A percentile compares a stretch with the other conserved stretches of the same genome.
Evolutionary conservation across 2,329 filamentous ascomycete species (phyloP).

Genomic region (Penicillium hesseltinei): DNA sequence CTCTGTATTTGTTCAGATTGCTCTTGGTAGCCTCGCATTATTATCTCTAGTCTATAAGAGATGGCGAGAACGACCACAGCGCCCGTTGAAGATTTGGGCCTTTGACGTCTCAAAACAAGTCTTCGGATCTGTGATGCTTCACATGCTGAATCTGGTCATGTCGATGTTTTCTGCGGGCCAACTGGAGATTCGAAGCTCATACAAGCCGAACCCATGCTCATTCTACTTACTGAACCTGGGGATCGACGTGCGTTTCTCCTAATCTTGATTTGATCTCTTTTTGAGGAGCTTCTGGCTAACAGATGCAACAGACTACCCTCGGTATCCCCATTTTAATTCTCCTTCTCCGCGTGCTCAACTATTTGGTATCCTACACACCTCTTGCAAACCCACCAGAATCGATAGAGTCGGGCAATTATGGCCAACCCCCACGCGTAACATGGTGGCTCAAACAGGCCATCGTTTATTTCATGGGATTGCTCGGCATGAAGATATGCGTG

Average conservation of each 20-base stretch:
- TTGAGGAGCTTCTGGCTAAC: conserved; percentile 6
- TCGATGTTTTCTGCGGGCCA: conserved; percentile 90
- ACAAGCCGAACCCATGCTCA: conserved; percentile 87
- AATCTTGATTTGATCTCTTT: background rate
- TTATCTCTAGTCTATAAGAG: conserved; percentile 89
- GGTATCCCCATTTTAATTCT: conserved; percentile 94
- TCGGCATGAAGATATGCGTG: conserved; percentile 96
- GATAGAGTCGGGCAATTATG: conserved; percentile 91
- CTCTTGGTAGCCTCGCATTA: conserved; percentile 78
- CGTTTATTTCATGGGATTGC: conserved; percentile 91
- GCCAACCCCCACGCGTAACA: conserved; percentile 70
- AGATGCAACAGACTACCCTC: conserved; percentile 70
- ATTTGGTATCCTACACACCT: conserved; percentile 68
- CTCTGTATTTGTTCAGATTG: conserved; percentile 83
- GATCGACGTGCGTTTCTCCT: conserved; percentile 74
- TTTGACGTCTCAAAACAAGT: conserved; percentile 98
- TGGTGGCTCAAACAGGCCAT: conserved; percentile 98
- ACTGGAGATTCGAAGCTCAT: conserved; percentile 55
- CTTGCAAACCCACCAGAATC: conserved; percentile 80
- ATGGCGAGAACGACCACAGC: conserved; percentile 85
- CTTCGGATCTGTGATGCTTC: conserved; percentile 85
- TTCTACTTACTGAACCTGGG: conserved; percentile 93
- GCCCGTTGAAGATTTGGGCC: conserved; percentile 94
- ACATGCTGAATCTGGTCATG: conserved; percentile 92
- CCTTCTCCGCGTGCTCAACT: conserved; percentile 75